phyloP scores from a whole-genome alignment of 2,329 filamentous ascomycete species.

The Sarocladiaceae sp. region DNA sequence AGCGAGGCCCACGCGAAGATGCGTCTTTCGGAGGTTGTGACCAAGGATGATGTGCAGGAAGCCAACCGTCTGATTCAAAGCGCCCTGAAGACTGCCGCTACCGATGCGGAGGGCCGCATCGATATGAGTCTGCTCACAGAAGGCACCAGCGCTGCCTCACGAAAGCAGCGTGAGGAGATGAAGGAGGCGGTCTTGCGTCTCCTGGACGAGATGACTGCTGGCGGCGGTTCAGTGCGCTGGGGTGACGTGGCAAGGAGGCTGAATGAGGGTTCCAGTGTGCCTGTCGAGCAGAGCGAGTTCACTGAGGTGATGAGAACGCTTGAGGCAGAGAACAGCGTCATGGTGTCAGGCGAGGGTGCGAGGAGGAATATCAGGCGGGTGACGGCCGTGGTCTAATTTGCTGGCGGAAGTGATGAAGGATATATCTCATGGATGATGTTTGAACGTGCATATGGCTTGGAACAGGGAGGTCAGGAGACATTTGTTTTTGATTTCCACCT shows the following conservation, averaged over 20 bases:
- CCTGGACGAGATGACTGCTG: conserved; percentile 72
- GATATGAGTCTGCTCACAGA: conserved; percentile 96
- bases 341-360: conserved; percentile 76
- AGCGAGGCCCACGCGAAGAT: conserved; percentile 97
- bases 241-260: conserved; percentile 70
- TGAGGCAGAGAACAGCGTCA: conserved; percentile 78
- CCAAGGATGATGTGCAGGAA: conserved; percentile 76
- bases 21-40: conserved; percentile 74
- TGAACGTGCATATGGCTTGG: background rate
- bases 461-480: background rate
- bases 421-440: conserved; percentile 10
- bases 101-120: conserved; percentile 84
- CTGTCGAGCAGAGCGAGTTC: conserved; percentile 75
- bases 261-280: conserved; percentile 61
- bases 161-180: conserved; percentile 74
- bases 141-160: conserved; percentile 83
- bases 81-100: conserved; percentile 95
- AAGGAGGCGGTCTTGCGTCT: conserved; percentile 70
- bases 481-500: background rate
- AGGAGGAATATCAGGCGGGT: conserved; percentile 77
- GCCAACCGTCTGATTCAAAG: conserved; percentile 88
- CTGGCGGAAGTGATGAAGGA: conserved; percentile 1
- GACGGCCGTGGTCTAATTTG: conserved; percentile 40
- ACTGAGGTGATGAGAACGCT: conserved; percentile 71
- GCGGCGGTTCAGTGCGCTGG: conserved; percentile 64